These are phyloP conservation scores for Solanum chiquidenum DNA, from an alignment of 257 asterid species.

Conservation along the genomic window DNA sequence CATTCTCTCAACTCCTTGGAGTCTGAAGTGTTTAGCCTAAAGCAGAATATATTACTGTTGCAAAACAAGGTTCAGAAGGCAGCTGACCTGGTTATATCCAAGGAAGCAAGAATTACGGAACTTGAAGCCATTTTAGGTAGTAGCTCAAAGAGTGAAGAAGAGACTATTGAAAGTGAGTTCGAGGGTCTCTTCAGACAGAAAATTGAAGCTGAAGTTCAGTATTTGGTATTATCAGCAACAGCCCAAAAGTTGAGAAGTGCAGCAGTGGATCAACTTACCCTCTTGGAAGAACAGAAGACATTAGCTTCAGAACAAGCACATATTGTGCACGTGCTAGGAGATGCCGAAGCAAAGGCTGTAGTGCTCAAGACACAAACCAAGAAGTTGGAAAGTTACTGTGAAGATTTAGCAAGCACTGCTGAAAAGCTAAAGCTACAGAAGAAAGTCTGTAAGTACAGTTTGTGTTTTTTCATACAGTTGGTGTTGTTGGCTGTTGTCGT, in stretches of 20 bases:
- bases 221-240: conserved; percentile 32
- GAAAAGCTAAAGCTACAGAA: conserved; percentile 36
- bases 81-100: conserved; percentile 4
- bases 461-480: conserved; percentile 43
- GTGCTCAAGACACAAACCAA: conserved; percentile 31
- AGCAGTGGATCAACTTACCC: conserved; percentile 31
- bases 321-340: conserved; percentile 35
- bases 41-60: conserved; percentile 1
- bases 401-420: conserved; percentile 24
- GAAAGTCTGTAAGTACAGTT: conserved; percentile 38
- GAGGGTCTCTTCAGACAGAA: conserved; percentile 54
- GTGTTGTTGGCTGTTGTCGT: conserved; percentile 24
- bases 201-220: conserved; percentile 70
- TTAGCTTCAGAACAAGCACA: conserved; percentile 33
- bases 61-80: conserved; percentile 22
- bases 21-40: conserved; percentile 19
- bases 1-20: conserved; percentile 14
- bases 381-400: conserved; percentile 34
- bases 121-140: conserved; percentile 13
- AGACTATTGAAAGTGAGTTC: conserved; percentile 22
- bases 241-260: conserved; percentile 35
- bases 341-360: conserved; percentile 37
- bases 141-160: conserved; percentile 8
- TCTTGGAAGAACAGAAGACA: conserved; percentile 40
- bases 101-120: conserved; percentile 17